phyloP scores from a whole-genome alignment of 1,139 yeast genomes.

The Arxiozyma slooffiae region DNA sequence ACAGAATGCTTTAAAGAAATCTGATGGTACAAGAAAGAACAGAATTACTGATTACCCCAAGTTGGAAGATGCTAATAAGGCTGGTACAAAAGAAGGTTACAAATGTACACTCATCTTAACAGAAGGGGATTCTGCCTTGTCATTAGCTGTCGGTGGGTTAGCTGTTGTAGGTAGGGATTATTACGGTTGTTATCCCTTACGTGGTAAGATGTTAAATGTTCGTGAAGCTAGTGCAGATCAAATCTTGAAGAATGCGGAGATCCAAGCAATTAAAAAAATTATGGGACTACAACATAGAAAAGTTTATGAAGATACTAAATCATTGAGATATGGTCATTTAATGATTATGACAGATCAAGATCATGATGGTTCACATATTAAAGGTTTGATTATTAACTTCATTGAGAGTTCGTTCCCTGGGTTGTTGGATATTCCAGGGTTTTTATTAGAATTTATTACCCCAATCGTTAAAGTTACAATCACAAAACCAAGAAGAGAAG shows the following conservation, averaged over 20 bases:
- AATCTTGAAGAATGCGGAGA: constrained; percentile 83
- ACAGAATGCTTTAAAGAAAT: constrained; percentile 75
- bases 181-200: constrained; percentile 90
- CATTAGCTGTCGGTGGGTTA: constrained; percentile 87
- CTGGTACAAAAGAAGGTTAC: constrained; percentile 88
- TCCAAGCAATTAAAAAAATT: constrained; percentile 89
- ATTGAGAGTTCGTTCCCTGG: constrained; percentile 94
- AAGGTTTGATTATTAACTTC: constrained; percentile 89
- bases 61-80: constrained; percentile 91
- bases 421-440: constrained; percentile 80
- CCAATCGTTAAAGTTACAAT: constrained; percentile 91
- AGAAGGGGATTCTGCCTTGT: constrained; percentile 95
- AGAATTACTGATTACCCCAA: constrained; percentile 86
- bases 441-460: constrained; percentile 85
- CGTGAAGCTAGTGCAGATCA: constrained; percentile 95
- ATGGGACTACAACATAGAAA: constrained; percentile 94
- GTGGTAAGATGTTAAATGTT: constrained; percentile 91
- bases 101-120: constrained; percentile 89
- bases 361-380: constrained; percentile 98
- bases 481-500: constrained; percentile 51
- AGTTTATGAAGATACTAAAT: constrained; percentile 60
- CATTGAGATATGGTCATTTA: constrained; percentile 86
- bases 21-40: constrained; percentile 79
- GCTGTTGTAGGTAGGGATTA: constrained; percentile 93
- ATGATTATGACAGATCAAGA: constrained; percentile 99